A percentile compares a stretch with the other conserved stretches of the same genome.
phyloP scores from a whole-genome alignment of 257 asterid genomes.

The Galeopsis tetrahit region DNA sequence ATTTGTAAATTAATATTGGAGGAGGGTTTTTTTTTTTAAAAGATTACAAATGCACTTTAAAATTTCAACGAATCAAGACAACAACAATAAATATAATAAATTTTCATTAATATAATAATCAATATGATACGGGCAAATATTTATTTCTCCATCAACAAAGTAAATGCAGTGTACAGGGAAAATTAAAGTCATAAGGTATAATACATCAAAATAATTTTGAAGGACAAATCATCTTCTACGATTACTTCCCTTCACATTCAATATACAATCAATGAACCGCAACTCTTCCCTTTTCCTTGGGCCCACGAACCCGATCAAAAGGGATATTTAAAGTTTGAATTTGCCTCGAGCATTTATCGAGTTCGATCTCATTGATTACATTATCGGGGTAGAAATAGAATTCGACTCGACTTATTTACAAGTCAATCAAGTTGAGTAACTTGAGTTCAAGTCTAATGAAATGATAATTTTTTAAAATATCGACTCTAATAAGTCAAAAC shows the following conservation, averaged over 20 bases:
- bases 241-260: not conserved
- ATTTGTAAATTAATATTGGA: too few relatives aligned
- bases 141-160: conserved; percentile 22
- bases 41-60: not conserved
- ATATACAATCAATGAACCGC: conserved; percentile 24
- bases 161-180: conserved; percentile 19
- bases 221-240: conserved; percentile 22
- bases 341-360: too few relatives aligned
- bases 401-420: too few relatives aligned
- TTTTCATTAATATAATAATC: not conserved
- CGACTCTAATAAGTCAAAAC: too few relatives aligned
- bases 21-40: too few relatives aligned
- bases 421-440: too few relatives aligned
- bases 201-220: not conserved
- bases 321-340: too few relatives aligned
- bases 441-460: too few relatives aligned
- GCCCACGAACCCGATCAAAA: too few relatives aligned
- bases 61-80: not conserved
- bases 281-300: not conserved
- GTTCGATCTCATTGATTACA: too few relatives aligned
- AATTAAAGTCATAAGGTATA: conserved; percentile 15
- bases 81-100: not conserved
- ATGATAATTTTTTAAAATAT: too few relatives aligned
- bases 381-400: too few relatives aligned
- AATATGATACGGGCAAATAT: conserved; percentile 19